Conservation (phyloP, 1,284 basidiomycete species). For the Melampsora larici-populina region DNA sequence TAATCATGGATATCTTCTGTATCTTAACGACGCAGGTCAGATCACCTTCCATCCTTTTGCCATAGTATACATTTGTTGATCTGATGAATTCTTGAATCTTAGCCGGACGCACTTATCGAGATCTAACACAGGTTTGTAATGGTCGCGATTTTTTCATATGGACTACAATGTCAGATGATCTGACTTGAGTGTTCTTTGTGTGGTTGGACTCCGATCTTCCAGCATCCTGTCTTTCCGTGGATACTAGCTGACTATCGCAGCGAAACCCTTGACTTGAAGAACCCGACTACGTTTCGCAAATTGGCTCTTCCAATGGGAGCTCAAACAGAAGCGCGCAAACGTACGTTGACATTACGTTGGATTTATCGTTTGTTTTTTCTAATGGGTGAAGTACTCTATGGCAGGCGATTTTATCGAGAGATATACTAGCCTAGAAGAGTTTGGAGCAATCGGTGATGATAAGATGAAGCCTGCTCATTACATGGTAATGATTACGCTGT, state of each 20-base stretch:
- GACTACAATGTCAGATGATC: not conserved
- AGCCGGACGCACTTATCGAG: constrained; percentile 42
- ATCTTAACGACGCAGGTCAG: constrained; percentile 39
- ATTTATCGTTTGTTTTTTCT: constrained; percentile 63
- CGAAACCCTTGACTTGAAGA: constrained; percentile 66
- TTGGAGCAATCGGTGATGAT: constrained; percentile 79
- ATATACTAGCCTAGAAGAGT: constrained; percentile 68
- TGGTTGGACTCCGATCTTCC: not conserved
- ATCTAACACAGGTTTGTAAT: constrained; percentile 37
- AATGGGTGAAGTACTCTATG: not conserved
- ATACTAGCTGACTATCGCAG: constrained; percentile 81
- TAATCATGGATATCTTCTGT: constrained; percentile 38
- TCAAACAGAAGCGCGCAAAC: constrained; percentile 65
- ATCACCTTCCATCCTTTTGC: not conserved
- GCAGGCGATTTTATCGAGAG: constrained; percentile 58
- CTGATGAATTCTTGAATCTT: not conserved
- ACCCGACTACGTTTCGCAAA: constrained; percentile 69
- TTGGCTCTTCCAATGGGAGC: constrained; percentile 88
- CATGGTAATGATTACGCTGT: constrained; percentile 5
- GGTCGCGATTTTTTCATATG: constrained; percentile 65
- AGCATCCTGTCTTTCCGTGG: constrained; percentile 84
- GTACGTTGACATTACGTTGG: constrained; percentile 48
- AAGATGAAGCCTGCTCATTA: constrained; percentile 46
- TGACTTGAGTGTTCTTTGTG: not conserved
- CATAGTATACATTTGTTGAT: not conserved